These are phyloP conservation scores for Sarocladium strictum DNA, from an alignment of 2,329 filamentous ascomycete species.

Conservation along the genomic window DNA sequence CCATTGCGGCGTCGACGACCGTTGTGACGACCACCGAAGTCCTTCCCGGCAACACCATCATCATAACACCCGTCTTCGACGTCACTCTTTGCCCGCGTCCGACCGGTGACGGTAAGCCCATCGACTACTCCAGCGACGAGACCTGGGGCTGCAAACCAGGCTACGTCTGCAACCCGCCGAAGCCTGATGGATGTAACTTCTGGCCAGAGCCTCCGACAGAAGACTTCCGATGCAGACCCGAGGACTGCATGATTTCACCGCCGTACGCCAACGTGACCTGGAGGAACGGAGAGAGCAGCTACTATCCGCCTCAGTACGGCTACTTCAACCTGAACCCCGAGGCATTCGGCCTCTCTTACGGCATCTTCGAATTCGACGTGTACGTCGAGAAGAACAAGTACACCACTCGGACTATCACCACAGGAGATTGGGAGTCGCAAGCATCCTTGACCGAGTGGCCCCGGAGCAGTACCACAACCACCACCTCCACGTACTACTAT, in stretches of 20 bases:
- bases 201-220: constrained; percentile 40
- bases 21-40: constrained; percentile 25
- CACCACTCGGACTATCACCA: constrained; percentile 38
- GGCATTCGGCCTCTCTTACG: constrained; percentile 57
- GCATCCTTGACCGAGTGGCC: constrained; percentile 34
- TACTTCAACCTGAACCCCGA: constrained; percentile 61
- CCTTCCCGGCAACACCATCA: constrained; percentile 22
- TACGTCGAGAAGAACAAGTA: constrained; percentile 29
- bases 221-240: constrained; percentile 39
- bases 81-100: constrained; percentile 39
- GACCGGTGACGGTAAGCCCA: constrained; percentile 25
- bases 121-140: constrained; percentile 31
- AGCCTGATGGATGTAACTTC: constrained; percentile 43
- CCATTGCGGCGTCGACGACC: constrained; percentile 20
- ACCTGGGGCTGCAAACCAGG: constrained; percentile 51
- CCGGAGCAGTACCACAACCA: constrained; percentile 12
- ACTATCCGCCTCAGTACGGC: constrained; percentile 42
- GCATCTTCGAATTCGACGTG: constrained; percentile 48
- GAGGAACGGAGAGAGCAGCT: constrained; percentile 38
- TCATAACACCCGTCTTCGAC: constrained; percentile 20
- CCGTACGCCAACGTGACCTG: constrained; percentile 31
- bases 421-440: constrained; percentile 51
- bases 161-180: constrained; percentile 46
- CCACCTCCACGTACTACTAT: neutral
- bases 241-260: constrained; percentile 39